These are phyloP conservation scores for Magnolia sinica DNA, from an alignment of 164 flowering plant genomes.

Conservation along the genomic window DNA sequence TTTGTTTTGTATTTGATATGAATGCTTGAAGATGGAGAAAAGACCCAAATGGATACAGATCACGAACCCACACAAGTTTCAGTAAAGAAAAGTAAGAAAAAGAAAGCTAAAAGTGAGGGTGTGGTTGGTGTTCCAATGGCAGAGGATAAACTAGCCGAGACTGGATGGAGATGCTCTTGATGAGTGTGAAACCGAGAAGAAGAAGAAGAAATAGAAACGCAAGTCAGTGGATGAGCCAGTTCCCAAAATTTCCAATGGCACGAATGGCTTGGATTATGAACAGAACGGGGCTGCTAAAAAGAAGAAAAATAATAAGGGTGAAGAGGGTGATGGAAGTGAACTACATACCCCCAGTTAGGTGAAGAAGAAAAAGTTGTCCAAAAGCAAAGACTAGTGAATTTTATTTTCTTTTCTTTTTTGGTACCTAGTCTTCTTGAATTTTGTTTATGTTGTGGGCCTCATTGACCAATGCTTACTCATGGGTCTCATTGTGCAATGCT, in stretches of 20 bases:
- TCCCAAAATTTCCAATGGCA: too few species aligned
- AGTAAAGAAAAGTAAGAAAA: conserved; percentile 61
- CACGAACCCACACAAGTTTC: conserved; percentile 27
- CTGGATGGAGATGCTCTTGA: conserved; percentile 36
- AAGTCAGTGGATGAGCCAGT: too few species aligned
- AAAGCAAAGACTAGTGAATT: conserved; percentile 14
- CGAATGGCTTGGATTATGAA: too few species aligned
- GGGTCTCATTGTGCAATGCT: too few species aligned
- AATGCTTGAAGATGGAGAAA: conserved; percentile 26
- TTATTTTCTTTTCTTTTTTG: too few species aligned
- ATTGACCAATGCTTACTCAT: too few species aligned
- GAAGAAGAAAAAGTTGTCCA: conserved; percentile 46
- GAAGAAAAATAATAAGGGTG: conserved; percentile 2
- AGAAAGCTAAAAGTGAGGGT: conserved; percentile 40
- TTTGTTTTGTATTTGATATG: not conserved
- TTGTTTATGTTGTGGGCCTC: too few species aligned
- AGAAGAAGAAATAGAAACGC: too few species aligned
- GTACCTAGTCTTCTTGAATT: too few species aligned
- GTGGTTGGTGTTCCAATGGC: conserved; percentile 31
- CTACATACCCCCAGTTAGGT: conserved; percentile 32
- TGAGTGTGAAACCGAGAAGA: conserved; percentile 40
- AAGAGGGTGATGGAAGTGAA: conserved; percentile 29
- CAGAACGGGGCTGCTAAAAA: too few species aligned
- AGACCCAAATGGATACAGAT: conserved; percentile 31
- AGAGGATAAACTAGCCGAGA: conserved; percentile 25